These are phyloP conservation scores for Cryphonectria nitschkei DNA, from an alignment of 2,329 filamentous ascomycete species.

Conservation along the genomic window DNA sequence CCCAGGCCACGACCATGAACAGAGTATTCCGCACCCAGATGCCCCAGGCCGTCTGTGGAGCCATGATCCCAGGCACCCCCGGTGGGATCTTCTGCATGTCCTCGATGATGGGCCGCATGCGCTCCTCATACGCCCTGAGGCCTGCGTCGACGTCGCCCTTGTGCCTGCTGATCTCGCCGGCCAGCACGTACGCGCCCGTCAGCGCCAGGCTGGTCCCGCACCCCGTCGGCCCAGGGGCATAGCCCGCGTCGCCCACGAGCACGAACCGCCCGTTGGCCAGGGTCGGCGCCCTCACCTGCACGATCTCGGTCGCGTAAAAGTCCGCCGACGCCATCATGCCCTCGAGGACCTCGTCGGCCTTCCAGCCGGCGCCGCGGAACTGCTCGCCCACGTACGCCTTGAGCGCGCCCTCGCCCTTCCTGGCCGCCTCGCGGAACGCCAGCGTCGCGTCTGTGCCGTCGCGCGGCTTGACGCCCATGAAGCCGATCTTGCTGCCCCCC, in stretches of 20 bases:
- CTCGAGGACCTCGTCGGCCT: conserved; percentile 42
- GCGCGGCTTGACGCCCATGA: conserved; percentile 43
- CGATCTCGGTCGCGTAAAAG: conserved; percentile 45
- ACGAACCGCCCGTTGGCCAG: conserved; percentile 45
- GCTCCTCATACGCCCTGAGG: conserved; percentile 41
- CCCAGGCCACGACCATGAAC: conserved; percentile 46
- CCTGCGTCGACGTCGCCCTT: conserved; percentile 38
- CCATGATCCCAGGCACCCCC: conserved; percentile 41
- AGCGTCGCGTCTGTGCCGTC: conserved; percentile 35
- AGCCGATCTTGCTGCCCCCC: conserved; percentile 37
- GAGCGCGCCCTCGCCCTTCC: conserved; percentile 39
- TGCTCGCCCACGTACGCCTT: conserved; percentile 37
- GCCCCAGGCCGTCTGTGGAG: conserved; percentile 50
- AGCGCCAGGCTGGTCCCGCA: conserved; percentile 46
- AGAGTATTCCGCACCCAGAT: conserved; percentile 49
- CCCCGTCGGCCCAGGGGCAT: conserved; percentile 46
- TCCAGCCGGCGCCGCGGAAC: conserved; percentile 47
- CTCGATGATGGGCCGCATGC: conserved; percentile 41
- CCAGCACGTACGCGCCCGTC: conserved; percentile 49
- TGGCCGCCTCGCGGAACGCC: conserved; percentile 45
- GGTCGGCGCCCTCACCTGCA: conserved; percentile 42
- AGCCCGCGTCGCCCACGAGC: conserved; percentile 48
- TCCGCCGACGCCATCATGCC: conserved; percentile 41
- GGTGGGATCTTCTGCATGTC: conserved; percentile 40
- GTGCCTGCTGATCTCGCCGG: conserved; percentile 45